phyloP scores from a whole-genome alignment of 805 yeast genomes.

The Metschnikowia colocasiae region DNA sequence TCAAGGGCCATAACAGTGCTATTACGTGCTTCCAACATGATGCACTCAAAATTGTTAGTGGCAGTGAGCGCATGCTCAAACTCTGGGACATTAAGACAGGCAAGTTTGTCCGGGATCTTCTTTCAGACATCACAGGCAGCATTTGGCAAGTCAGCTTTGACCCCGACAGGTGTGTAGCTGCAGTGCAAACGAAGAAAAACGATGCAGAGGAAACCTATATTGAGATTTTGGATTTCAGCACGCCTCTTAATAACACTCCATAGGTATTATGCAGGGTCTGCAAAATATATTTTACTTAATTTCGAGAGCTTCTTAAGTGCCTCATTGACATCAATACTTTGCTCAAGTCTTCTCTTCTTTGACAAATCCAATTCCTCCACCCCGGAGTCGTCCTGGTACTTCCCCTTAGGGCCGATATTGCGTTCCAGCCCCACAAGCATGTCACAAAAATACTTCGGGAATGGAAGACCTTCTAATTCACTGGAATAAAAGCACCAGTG shows the following conservation, averaged over 20 bases:
- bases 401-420: conserved; percentile 27
- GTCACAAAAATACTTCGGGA: conserved; percentile 23
- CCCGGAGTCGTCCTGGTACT: conserved; percentile 17
- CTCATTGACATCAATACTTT: conserved; percentile 29
- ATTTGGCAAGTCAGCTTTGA: conserved; percentile 96
- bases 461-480: conserved; percentile 14
- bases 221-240: conserved; percentile 79
- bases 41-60: conserved; percentile 79
- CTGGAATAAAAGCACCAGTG: conserved; percentile 32
- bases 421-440: conserved; percentile 22
- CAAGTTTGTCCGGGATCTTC: conserved; percentile 63
- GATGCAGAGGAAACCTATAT: conserved; percentile 62
- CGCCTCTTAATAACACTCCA: conserved; percentile 12
- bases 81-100: conserved; percentile 86
- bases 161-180: conserved; percentile 80
- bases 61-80: conserved; percentile 82
- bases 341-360: conserved; percentile 17
- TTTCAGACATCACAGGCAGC: conserved; percentile 72
- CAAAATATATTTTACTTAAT: conserved; percentile 33
- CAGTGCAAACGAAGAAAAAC: conserved; percentile 60
- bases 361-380: conserved; percentile 12
- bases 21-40: conserved; percentile 93
- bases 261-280: conserved; percentile 9
- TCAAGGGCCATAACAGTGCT: conserved; percentile 81
- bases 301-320: conserved; percentile 33